A percentile compares a stretch with the other conserved stretches of the same genome.
These are phyloP conservation scores for Phoma sp. DNA, from an alignment of 2,329 filamentous ascomycete genomes.

Conservation along the genomic window DNA sequence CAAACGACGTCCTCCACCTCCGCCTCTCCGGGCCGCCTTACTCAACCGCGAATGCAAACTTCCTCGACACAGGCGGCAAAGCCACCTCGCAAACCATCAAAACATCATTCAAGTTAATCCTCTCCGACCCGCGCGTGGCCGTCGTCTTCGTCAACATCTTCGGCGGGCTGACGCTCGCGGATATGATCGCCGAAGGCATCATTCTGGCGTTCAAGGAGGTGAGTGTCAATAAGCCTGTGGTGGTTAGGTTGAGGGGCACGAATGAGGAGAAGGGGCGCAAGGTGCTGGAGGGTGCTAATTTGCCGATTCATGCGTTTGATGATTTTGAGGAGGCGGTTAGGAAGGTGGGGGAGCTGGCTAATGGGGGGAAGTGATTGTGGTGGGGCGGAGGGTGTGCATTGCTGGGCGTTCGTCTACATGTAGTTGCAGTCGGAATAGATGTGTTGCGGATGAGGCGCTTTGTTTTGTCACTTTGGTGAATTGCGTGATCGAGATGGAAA, in stretches of 20 bases:
- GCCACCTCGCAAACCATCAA: conserved; percentile 83
- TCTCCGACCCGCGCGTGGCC: conserved; percentile 73
- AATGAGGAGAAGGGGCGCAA: conserved; percentile 74
- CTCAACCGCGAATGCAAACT: conserved; percentile 74
- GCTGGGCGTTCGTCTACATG: neutral
- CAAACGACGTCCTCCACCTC: conserved; percentile 76
- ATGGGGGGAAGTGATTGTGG: conserved; percentile 16
- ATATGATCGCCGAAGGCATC: conserved; percentile 81
- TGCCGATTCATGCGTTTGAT: conserved; percentile 74
- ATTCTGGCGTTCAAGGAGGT: conserved; percentile 75
- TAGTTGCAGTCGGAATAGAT: neutral
- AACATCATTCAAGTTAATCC: conserved; percentile 75
- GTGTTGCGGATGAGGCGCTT: neutral
- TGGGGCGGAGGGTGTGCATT: no score
- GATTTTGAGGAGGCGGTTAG: conserved; percentile 71
- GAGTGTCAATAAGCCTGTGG: conserved; percentile 68
- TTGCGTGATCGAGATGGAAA: no score
- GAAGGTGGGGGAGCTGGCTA: conserved; percentile 43
- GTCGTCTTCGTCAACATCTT: conserved; percentile 77
- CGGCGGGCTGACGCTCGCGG: conserved; percentile 72
- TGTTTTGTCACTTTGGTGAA: no score
- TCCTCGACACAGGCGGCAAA: conserved; percentile 89
- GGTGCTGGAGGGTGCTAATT: conserved; percentile 71
- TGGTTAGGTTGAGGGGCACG: conserved; percentile 78
- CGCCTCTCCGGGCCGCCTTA: conserved; percentile 59